A percentile compares a stretch with the other conserved stretches of the same genome.
Evolutionary conservation across 1,284 basidiomycete species (phyloP).

Genomic region (Ustilago crameri): DNA sequence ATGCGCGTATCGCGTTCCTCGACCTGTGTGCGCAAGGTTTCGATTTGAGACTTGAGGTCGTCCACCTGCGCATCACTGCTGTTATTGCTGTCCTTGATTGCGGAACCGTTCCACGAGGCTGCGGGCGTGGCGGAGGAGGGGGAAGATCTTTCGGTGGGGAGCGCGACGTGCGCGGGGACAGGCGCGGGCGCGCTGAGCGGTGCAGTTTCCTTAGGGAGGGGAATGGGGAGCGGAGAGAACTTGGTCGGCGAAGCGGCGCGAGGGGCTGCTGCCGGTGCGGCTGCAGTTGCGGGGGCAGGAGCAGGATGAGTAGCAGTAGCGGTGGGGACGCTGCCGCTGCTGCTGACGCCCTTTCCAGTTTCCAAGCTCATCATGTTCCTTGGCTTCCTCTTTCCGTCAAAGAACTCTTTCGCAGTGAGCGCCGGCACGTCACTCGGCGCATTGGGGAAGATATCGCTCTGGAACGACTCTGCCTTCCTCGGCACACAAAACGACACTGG

Average conservation of each 20-base stretch:
- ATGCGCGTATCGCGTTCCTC: slow-evolving; percentile 56
- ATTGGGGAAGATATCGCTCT: slow-evolving; percentile 92
- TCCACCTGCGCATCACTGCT: slow-evolving; percentile 14
- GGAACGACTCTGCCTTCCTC: slow-evolving; percentile 88
- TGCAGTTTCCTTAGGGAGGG: slow-evolving; percentile 2
- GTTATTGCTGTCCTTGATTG: slow-evolving; percentile 3
- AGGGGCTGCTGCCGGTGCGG: slow-evolving; percentile 22
- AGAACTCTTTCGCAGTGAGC: slow-evolving; percentile 84
- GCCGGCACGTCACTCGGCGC: slow-evolving; percentile 84
- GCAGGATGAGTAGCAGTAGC: slow-evolving; percentile 1
- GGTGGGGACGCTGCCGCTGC: slow-evolving; percentile 20
- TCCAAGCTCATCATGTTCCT: slow-evolving; percentile 74
- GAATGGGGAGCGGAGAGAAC: slow-evolving; percentile 1
- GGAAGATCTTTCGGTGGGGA: slow-evolving; percentile 1
- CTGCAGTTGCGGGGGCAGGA: slow-evolving; percentile 8
- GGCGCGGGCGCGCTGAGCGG: neutral
- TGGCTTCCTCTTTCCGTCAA: slow-evolving; percentile 74
- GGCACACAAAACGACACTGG: slow-evolving; percentile 94
- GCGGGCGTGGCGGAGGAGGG: neutral
- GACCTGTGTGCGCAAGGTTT: slow-evolving; percentile 45
- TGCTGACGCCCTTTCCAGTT: slow-evolving; percentile 46
- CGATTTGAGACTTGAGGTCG: slow-evolving; percentile 32
- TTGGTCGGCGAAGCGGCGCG: slow-evolving; percentile 26
- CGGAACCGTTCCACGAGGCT: too few relatives aligned
- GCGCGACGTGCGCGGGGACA: slow-evolving; percentile 5